These are phyloP conservation scores for Mucor indicus DNA, from an alignment of 371 early-diverging fungal species.

Conservation along the genomic window DNA sequence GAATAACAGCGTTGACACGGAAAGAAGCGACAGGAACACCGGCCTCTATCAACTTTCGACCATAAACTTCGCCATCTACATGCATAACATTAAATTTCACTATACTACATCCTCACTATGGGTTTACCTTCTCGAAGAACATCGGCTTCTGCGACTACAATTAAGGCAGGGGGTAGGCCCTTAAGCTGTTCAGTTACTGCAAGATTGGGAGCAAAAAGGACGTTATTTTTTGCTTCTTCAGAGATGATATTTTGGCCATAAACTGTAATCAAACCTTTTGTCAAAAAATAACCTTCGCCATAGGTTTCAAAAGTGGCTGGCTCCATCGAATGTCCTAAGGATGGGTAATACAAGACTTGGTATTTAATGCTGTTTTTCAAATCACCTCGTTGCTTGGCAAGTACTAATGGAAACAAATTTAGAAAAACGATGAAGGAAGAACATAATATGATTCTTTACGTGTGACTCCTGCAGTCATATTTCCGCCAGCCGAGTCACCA, in stretches of 20 bases:
- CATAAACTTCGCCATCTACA: constrained; percentile 9
- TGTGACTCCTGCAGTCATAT: constrained; percentile 25
- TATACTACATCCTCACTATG: background rate
- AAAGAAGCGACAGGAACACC: constrained; percentile 9
- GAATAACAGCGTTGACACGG: too few species aligned
- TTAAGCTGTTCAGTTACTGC: background rate
- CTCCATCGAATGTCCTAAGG: background rate
- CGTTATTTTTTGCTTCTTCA: background rate
- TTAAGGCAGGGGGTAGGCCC: constrained; percentile 16
- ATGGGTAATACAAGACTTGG: constrained; percentile 10
- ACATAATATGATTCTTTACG: constrained; percentile 18
- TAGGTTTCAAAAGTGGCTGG: constrained; percentile 6
- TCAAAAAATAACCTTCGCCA: background rate
- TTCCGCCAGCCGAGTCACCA: constrained; percentile 38
- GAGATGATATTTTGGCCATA: background rate
- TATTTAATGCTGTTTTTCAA: constrained; percentile 1
- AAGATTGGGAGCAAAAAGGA: background rate
- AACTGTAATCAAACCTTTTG: background rate
- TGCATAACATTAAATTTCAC: background rate
- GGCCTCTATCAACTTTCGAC: constrained; percentile 6
- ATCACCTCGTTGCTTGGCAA: constrained; percentile 5
- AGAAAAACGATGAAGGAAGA: too few species aligned
- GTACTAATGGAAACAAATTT: too few species aligned
- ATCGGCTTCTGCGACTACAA: constrained; percentile 14
- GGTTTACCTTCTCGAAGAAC: constrained; percentile 12